Evolutionary conservation across 2,329 filamentous ascomycete species (phyloP).

Genomic region (Dactylellina haptotyla): DNA sequence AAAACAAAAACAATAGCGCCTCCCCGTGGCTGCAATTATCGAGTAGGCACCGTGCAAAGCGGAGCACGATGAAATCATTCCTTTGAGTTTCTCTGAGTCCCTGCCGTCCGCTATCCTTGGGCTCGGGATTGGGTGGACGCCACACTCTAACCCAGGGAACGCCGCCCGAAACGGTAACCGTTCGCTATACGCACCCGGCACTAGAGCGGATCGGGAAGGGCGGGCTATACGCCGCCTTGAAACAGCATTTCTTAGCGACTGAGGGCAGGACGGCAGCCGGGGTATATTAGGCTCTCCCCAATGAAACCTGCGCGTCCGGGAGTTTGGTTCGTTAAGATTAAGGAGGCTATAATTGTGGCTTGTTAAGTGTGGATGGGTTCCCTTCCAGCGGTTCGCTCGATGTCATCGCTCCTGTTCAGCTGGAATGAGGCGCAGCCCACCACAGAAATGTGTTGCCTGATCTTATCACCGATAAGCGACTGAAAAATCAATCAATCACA

Average conservation of each 20-base stretch:
- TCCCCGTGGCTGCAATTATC: too few species aligned
- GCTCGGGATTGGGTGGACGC: constrained; percentile 20
- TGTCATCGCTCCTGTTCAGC: too few species aligned
- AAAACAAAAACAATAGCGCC: not conserved
- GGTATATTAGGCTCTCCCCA: constrained; percentile 43
- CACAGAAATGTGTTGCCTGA: constrained; percentile 17
- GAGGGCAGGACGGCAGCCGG: constrained; percentile 9
- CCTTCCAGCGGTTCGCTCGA: too few species aligned
- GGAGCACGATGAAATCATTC: not conserved
- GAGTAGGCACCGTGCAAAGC: not conserved
- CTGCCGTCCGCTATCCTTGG: constrained; percentile 23
- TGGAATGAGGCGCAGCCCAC: constrained; percentile 11
- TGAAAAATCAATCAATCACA: too few species aligned
- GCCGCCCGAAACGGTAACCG: constrained; percentile 6
- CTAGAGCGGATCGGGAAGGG: constrained; percentile 10
- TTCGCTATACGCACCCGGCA: not conserved
- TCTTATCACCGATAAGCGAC: constrained; percentile 54
- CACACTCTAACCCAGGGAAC: constrained; percentile 36
- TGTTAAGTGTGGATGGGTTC: too few species aligned
- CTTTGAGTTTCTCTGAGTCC: not conserved
- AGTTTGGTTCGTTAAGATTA: constrained; percentile 52
- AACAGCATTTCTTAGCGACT: constrained; percentile 44
- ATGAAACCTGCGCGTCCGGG: constrained; percentile 52
- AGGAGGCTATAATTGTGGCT: constrained; percentile 52
- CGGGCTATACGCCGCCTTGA: constrained; percentile 28